phyloP scores from a whole-genome alignment of 78 protist genomes.

The Cyanophora paradoxa region DNA sequence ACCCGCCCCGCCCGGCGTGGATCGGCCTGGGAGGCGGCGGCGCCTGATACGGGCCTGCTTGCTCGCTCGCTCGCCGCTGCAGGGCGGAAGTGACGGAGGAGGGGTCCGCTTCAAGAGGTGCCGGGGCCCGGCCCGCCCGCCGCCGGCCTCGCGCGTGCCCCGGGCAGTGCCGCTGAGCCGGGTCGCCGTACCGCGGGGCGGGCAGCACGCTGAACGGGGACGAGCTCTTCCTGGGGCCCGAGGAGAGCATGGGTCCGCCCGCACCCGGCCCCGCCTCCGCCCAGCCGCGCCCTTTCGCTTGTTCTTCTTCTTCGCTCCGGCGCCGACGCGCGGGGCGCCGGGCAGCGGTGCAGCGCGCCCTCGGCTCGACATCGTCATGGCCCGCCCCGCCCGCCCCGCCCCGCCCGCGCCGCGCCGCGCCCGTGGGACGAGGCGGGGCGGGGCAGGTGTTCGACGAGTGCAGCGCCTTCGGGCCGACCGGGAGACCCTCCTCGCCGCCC shows the following conservation, averaged over 20 bases:
- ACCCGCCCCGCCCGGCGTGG: neutral
- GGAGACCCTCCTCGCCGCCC: too few relatives aligned
- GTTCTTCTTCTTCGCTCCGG: neutral
- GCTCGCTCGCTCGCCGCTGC: neutral
- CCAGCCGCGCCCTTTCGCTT: neutral
- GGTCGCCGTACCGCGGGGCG: neutral
- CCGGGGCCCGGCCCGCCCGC: neutral
- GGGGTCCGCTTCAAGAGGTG: neutral
- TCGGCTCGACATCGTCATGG: slow-evolving; percentile 2
- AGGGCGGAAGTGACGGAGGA: slow-evolving; percentile 2
- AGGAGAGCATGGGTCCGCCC: neutral
- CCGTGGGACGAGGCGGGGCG: too few relatives aligned
- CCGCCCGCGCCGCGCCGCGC: too few relatives aligned
- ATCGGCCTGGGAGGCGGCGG: neutral
- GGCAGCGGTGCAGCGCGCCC: neutral
- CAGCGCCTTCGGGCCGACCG: too few relatives aligned
- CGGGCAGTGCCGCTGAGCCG: neutral
- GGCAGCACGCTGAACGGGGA: neutral
- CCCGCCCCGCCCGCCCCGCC: too few relatives aligned
- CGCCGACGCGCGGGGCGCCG: too few relatives aligned
- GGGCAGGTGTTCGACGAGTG: slow-evolving; percentile 14
- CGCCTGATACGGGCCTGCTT: too few relatives aligned
- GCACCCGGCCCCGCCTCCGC: neutral
- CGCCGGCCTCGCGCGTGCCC: neutral
- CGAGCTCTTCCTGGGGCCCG: neutral